Base-by-base conservation (phyloP, 2,329 filamentous ascomycete genomes). In the Cladophialophora exuberans region DNA sequence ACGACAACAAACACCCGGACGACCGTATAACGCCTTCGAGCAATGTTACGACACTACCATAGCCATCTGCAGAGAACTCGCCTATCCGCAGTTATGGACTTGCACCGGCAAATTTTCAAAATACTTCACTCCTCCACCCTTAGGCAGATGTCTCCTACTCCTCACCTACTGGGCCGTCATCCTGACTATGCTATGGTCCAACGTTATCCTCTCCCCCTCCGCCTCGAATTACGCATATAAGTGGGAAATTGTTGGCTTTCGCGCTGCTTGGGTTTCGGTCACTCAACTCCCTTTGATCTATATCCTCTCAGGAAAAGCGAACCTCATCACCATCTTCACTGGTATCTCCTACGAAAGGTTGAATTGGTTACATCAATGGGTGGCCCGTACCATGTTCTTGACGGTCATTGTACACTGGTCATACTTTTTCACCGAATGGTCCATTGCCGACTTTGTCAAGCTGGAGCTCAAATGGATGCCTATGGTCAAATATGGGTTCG, bases 181-280 rank as follows among this genome's bases (percentile, higher is more conserved):
- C 15, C 35, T 62, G 45, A 57, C 56, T 17, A 62, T 62, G 60
- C 31, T 62, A 10, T 62, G 57, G 54, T 58, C 60, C 11, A 59
- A 62, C 41, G 48, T 52, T 11, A 55, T 62, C 33, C 60, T 62
- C 17, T 36, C 50, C 17, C 57, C 57, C 20, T 54, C 52, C 15
- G 61, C 58, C 6, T 35, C 59, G 13, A 44, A 62, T 41, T 63
- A 62, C 30, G 61, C 59, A 6, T 63, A 63, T 45, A 70, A 72
- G 39, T 82, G 78, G 73, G 82, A 86, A 63, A 71, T 76, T 41
- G 76, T 85, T 50, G 83, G 77, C 11, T 84, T 83, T 62, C 76
- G 81, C 18, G 77, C 77, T 3, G 81, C 78, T 3, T 80, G 77
- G 54, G 72, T 84, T 28, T 74, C 79, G 6, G 70, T 83, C 41